Percentiles rank a stretch among this genome's conserved stretches.
Evolutionary conservation across 164 flowering plant genomes (phyloP).

Genomic region (Magnolia changhungtana): DNA sequence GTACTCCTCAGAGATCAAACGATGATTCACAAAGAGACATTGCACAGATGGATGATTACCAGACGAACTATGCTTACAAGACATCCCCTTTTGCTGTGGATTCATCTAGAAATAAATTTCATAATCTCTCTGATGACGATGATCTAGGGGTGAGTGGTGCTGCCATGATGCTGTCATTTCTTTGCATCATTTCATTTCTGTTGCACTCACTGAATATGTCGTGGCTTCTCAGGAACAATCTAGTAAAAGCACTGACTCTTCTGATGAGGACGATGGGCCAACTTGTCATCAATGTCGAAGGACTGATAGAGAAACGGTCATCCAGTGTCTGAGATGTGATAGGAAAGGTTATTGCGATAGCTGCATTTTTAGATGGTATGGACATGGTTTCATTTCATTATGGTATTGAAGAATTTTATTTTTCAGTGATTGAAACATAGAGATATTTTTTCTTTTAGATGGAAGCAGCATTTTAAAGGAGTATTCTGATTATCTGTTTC

Average conservation of each 20-base stretch:
- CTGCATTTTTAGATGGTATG: conserved; percentile 84
- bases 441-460: neutral
- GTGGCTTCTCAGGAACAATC: conserved; percentile 32
- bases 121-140: conserved; percentile 43
- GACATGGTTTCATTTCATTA: conserved; percentile 6
- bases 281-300: conserved; percentile 88
- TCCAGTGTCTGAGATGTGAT: conserved; percentile 82
- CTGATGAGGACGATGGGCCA: conserved; percentile 66
- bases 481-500: conserved; percentile 5
- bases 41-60: conserved; percentile 48
- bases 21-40: conserved; percentile 44
- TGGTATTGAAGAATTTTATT: conserved; percentile 1
- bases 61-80: conserved; percentile 34
- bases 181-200: conserved; percentile 1
- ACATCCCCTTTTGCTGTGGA: conserved; percentile 41
- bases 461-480: conserved; percentile 1
- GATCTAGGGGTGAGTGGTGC: conserved; percentile 40
- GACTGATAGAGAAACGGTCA: conserved; percentile 46
- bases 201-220: neutral
- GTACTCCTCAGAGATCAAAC: conserved; percentile 30
- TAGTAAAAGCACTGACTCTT: conserved; percentile 60
- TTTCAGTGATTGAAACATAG: neutral
- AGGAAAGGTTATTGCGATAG: conserved; percentile 78
- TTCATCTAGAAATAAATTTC: conserved; percentile 45
- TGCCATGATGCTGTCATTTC: neutral